These are phyloP conservation scores for Erysimum cheiri DNA, from an alignment of 441 rosid species.

Conservation along the genomic window DNA sequence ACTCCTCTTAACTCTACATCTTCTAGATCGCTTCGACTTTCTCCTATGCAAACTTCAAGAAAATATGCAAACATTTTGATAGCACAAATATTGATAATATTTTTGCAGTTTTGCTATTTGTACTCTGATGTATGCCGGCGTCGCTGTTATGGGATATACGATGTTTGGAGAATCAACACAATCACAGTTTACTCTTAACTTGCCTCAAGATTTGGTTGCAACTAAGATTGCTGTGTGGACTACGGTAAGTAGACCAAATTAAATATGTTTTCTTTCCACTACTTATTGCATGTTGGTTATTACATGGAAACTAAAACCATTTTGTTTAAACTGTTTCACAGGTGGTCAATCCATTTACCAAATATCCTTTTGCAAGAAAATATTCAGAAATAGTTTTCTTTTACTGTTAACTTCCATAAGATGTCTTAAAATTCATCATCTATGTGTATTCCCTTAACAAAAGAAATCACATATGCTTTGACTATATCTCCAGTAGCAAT, in stretches of 20 bases:
- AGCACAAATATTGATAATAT: constrained; percentile 52
- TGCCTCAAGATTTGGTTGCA: constrained; percentile 82
- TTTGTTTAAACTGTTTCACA: neutral
- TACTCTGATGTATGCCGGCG: constrained; percentile 74
- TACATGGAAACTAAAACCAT: neutral
- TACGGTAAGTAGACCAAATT: constrained; percentile 59
- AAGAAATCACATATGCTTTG: constrained; percentile 71
- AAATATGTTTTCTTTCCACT: constrained; percentile 1
- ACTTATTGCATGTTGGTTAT: constrained; percentile 5
- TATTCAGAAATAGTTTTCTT: constrained; percentile 10
- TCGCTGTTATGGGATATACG: constrained; percentile 84
- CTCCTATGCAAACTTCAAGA: neutral
- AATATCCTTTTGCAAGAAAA: constrained; percentile 33
- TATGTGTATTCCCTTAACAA: constrained; percentile 50
- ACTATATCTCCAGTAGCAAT: constrained; percentile 74
- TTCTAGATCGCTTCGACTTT: neutral
- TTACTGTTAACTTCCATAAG: constrained; percentile 9
- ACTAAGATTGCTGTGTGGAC: constrained; percentile 82
- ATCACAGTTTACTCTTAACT: constrained; percentile 90
- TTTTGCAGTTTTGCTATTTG: constrained; percentile 71
- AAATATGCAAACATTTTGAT: constrained; percentile 41
- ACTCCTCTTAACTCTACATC: neutral
- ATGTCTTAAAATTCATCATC: neutral
- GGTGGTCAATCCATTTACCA: constrained; percentile 36
- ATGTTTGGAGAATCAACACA: constrained; percentile 82